These are phyloP conservation scores for Cronartium ribicola DNA, from an alignment of 1,284 basidiomycete species.

Conservation along the genomic window DNA sequence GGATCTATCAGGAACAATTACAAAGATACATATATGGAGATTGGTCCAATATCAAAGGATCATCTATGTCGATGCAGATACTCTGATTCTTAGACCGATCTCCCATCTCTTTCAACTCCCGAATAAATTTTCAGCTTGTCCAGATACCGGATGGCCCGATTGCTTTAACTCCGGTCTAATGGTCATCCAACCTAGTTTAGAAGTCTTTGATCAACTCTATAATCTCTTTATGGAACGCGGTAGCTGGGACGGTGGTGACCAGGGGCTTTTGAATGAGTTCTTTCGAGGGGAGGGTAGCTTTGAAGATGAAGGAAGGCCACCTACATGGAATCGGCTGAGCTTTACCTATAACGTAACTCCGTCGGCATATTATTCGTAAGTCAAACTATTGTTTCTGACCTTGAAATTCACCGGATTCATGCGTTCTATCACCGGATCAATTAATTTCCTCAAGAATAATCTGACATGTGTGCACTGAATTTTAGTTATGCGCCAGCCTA, in stretches of 20 bases:
- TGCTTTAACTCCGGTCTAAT: constrained; percentile 97
- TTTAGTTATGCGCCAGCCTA: constrained; percentile 88
- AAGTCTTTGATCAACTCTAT: constrained; percentile 72
- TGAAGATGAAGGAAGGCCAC: constrained; percentile 87
- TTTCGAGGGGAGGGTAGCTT: constrained; percentile 59
- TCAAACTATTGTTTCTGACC: constrained; percentile 47
- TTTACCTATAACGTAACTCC: constrained; percentile 86
- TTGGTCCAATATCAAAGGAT: constrained; percentile 79
- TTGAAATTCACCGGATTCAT: constrained; percentile 42
- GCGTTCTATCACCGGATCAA: too few relatives aligned
- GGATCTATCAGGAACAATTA: constrained; percentile 84
- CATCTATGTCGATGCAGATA: constrained; percentile 93
- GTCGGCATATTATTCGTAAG: constrained; percentile 91
- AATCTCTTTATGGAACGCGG: constrained; percentile 69
- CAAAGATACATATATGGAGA: constrained; percentile 91
- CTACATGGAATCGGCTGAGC: constrained; percentile 45
- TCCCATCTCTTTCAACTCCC: constrained; percentile 77
- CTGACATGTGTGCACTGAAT: not conserved
- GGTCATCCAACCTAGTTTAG: constrained; percentile 73
- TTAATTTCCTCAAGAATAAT: too few relatives aligned
- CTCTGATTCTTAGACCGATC: constrained; percentile 78
- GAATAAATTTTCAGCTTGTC: constrained; percentile 68
- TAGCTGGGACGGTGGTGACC: constrained; percentile 95
- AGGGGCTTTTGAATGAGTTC: constrained; percentile 93
- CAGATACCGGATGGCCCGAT: constrained; percentile 97